Conservation (phyloP, 1,139 yeast species). For the Nakaseomyces glabratus region DNA sequence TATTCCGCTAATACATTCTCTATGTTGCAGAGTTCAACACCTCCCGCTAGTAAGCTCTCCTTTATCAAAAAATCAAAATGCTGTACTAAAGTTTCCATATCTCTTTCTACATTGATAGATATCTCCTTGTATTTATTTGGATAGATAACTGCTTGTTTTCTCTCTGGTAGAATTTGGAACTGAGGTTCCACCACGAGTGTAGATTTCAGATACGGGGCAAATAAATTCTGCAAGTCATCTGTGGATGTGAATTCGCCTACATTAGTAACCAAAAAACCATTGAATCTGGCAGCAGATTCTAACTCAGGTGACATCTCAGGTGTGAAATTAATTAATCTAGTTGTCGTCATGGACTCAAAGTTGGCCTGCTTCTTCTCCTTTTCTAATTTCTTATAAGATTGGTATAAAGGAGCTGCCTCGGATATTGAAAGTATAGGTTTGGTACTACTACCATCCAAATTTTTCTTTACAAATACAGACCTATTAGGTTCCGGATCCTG, state of each 20-base stretch:
- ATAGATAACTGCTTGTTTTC: slow-evolving; percentile 39
- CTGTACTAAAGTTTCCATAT: slow-evolving; percentile 22
- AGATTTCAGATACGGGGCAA: slow-evolving; percentile 28
- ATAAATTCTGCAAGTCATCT: slow-evolving; percentile 36
- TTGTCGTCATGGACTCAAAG: slow-evolving; percentile 21
- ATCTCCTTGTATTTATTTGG: slow-evolving; percentile 31
- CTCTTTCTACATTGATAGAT: slow-evolving; percentile 24
- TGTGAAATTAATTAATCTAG: slow-evolving; percentile 19
- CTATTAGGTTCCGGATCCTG: slow-evolving; percentile 78
- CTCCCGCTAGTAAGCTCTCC: slow-evolving; percentile 25
- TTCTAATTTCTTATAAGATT: slow-evolving; percentile 28
- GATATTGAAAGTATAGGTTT: slow-evolving; percentile 27
- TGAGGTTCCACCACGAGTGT: slow-evolving; percentile 24
- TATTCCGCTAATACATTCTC: too few species aligned
- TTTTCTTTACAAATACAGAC: slow-evolving; percentile 52
- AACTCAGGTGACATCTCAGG: slow-evolving; percentile 12
- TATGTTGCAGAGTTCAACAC: slow-evolving; percentile 23
- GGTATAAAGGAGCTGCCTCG: slow-evolving; percentile 30
- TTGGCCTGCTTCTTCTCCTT: slow-evolving; percentile 32
- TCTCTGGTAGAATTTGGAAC: slow-evolving; percentile 34
- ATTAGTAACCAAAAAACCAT: slow-evolving; percentile 48
- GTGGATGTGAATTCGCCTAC: slow-evolving; percentile 46
- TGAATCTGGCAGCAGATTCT: slow-evolving; percentile 25
- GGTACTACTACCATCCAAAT: slow-evolving; percentile 29
- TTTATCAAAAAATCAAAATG: slow-evolving; percentile 19